A percentile compares a stretch with the other conserved stretches of the same genome.
These are phyloP conservation scores for Candolleomyces aberdarensis DNA, from an alignment of 768 basidiomycete genomes.

Conservation along the genomic window DNA sequence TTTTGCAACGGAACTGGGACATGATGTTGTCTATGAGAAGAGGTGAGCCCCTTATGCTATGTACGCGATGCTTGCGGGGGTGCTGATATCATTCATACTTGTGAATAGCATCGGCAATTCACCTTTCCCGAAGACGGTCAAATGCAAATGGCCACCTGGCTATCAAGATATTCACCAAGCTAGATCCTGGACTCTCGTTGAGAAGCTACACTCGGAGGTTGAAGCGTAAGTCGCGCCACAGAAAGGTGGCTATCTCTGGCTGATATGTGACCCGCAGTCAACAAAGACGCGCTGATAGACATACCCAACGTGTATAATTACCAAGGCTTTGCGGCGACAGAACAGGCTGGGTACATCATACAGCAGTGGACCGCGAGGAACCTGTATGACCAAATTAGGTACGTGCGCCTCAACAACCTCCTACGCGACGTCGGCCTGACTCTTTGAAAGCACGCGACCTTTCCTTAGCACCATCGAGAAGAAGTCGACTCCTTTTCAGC, in stretches of 20 bases:
- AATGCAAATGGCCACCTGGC: conserved; percentile 82
- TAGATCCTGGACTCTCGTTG: conserved; percentile 81
- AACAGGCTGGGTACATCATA: conserved; percentile 93
- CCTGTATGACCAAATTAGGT: conserved; percentile 97
- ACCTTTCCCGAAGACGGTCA: conserved; percentile 78
- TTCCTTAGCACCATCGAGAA: conserved; percentile 92
- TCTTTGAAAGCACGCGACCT: conserved; percentile 75
- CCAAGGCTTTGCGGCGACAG: conserved; percentile 88
- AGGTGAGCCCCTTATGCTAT: conserved; percentile 49
- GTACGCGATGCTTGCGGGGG: background rate
- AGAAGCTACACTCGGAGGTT: conserved; percentile 70
- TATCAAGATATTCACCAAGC: conserved; percentile 94
- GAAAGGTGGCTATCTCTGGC: conserved; percentile 4
- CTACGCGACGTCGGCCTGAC: background rate
- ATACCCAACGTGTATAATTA: conserved; percentile 88
- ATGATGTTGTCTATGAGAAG: conserved; percentile 88
- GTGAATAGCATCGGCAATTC: conserved; percentile 59
- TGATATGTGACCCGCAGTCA: conserved; percentile 45
- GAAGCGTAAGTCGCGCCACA: conserved; percentile 52
- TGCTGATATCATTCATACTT: background rate
- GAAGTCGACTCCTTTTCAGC: conserved; percentile 96
- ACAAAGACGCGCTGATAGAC: conserved; percentile 80
- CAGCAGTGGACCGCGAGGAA: conserved; percentile 94
- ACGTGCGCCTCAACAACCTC: conserved; percentile 17
- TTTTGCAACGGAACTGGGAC: conserved; percentile 84